Evolutionary conservation across 257 asterid species (phyloP).

Genomic region (Cordia subcordata): DNA sequence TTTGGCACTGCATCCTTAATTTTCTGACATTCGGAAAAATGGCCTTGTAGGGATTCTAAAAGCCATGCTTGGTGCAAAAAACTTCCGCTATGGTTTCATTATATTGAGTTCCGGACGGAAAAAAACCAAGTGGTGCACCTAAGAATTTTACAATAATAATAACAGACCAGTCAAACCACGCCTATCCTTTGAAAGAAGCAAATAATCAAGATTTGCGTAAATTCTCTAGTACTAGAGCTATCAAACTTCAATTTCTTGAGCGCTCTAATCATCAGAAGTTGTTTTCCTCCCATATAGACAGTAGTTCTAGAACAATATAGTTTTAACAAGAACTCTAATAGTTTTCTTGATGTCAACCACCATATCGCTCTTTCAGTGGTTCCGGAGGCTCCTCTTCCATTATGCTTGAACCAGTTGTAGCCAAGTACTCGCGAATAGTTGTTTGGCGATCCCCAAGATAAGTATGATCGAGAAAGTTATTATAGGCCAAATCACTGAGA

Average conservation of each 20-base stretch:
- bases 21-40: too few species aligned
- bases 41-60: too few species aligned
- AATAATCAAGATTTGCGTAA: background rate
- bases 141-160: too few species aligned
- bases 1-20: too few species aligned
- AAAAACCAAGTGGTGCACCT: background rate
- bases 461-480: conserved; percentile 83
- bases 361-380: conserved; percentile 60
- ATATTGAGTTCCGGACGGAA: too few species aligned
- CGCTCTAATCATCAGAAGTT: background rate
- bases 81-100: too few species aligned
- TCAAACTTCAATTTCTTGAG: background rate
- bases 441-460: conserved; percentile 87
- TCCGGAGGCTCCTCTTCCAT: conserved; percentile 94
- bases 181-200: background rate
- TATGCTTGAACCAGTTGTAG: conserved; percentile 61
- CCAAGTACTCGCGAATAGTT: conserved; percentile 70
- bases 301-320: background rate
- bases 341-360: conserved; percentile 42
- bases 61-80: too few species aligned
- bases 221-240: background rate
- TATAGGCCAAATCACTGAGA: conserved; percentile 55
- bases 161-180: background rate
- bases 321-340: background rate
- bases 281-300: background rate